Evolutionary conservation across 345 rosid genomes (phyloP).

Genomic region (Moringa oleifera): DNA sequence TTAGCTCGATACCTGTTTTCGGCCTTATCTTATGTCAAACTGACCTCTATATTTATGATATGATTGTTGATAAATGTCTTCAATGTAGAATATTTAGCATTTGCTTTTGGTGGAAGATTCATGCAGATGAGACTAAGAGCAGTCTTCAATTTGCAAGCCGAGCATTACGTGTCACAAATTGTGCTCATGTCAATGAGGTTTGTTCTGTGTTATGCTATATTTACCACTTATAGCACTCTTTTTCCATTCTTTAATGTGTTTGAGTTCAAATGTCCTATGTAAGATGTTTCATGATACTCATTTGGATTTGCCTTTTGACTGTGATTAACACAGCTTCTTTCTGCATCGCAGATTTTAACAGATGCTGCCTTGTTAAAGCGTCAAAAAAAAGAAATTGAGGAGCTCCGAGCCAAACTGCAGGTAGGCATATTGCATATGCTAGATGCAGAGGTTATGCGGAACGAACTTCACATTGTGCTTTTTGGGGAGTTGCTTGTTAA

Average conservation of each 20-base stretch:
- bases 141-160: constrained; percentile 97
- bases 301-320: background rate
- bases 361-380: constrained; percentile 97
- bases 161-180: constrained; percentile 85
- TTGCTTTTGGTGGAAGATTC: constrained; percentile 52
- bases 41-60: too few relatives aligned
- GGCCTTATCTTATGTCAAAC: background rate
- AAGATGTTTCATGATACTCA: constrained; percentile 8
- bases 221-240: background rate
- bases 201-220: constrained; percentile 18
- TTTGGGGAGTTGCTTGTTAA: constrained; percentile 3
- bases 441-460: background rate
- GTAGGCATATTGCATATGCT: constrained; percentile 21
- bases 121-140: constrained; percentile 95
- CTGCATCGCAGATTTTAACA: constrained; percentile 57
- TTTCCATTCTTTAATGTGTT: background rate
- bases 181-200: constrained; percentile 95
- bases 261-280: background rate
- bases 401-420: constrained; percentile 88
- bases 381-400: constrained; percentile 96
- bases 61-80: too few relatives aligned
- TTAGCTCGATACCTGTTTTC: background rate
- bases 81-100: background rate
- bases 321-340: constrained; percentile 11
- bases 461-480: constrained; percentile 5